A percentile compares a stretch with the other conserved stretches of the same genome.
phyloP scores from a whole-genome alignment of 805 yeast genomes.

The Candida caryicola region DNA sequence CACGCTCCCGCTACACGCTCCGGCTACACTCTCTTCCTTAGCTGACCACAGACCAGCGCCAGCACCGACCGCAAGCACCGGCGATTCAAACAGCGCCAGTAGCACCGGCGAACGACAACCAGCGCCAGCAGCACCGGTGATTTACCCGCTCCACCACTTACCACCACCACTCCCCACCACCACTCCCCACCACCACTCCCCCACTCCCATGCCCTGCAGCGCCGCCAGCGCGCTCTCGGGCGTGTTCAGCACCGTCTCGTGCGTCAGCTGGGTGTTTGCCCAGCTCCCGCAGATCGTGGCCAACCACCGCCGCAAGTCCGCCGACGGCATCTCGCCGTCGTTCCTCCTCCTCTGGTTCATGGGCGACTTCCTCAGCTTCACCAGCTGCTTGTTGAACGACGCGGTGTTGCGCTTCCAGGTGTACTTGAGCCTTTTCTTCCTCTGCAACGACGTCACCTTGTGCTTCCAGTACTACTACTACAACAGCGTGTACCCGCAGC shows the following conservation, averaged over 20 bases:
- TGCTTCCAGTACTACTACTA: conserved; percentile 44
- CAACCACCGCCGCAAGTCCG: conserved; percentile 57
- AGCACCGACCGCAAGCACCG: no score
- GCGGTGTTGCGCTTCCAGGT: conserved; percentile 38
- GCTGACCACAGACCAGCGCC: no score
- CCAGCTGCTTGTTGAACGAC: conserved; percentile 40
- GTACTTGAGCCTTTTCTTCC: conserved; percentile 38
- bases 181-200: no score
- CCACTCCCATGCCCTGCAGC: no score
- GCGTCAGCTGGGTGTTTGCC: conserved; percentile 67
- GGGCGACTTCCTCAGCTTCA: conserved; percentile 45
- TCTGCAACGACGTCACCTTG: conserved; percentile 36
- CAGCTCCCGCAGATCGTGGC: conserved; percentile 67
- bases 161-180: no score
- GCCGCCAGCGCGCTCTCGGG: no score
- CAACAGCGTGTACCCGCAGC: conserved; percentile 34
- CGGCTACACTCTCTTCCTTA: no score
- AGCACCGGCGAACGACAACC: no score
- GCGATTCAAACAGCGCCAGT: no score
- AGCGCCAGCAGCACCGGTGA: no score
- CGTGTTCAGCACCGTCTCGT: conserved; percentile 31
- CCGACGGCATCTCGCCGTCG: conserved; percentile 62
- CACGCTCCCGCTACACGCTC: no score
- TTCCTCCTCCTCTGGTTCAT: conserved; percentile 62
- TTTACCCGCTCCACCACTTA: no score